Evolutionary conservation across 1,139 yeast species (phyloP), one percentile per base, ranked within the genome.

Genomic region (Pichia sp.): DNA sequence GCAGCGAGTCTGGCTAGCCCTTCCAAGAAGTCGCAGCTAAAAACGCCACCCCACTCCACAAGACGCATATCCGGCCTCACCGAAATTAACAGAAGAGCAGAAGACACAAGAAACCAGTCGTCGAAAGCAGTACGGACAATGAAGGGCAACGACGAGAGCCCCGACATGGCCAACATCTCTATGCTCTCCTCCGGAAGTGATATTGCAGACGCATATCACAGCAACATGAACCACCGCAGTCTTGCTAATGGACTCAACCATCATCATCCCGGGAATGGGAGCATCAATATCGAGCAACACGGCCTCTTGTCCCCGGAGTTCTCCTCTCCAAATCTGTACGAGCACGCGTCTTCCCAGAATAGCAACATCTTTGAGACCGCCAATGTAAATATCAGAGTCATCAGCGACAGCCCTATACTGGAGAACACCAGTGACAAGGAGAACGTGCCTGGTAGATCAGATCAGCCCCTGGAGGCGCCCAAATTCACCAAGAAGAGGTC

Each of bases 221-320:
- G 10, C 16, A 36, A 14, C 40, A 16, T 20, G 24, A 20, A 20
- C 24, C 24, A 20, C 3, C 24, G 24, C 24, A 20, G 24, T 20
- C 24, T 20, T 20, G 24, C 24, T 20, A 20, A 20, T 20, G 24
- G 24, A 20, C 24, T 20, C 24, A 20, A 20, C 24, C 24, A 20
- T 20, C 24, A 20, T 20, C 3, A 20, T 3, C 24, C 7, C 7
- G 40, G 40, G 16, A 36, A 6, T 16, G 40, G 40, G 7, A 14
- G 2, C 16, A 12, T 50, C 6, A 30, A 17, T 16, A 14, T 20
- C 24, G 30, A 17, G n/a, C 31, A 34, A 4, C 55, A 54, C 29
- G 69, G 69, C 1, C 58, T 68, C 10, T 55, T 69, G 14, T 68
- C 72, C 5, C 72, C 72, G 2, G 72, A 65, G 29, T 65, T 69